phyloP scores from a whole-genome alignment of 2,329 filamentous ascomycete genomes.

The Aspergillus carbonarius region DNA sequence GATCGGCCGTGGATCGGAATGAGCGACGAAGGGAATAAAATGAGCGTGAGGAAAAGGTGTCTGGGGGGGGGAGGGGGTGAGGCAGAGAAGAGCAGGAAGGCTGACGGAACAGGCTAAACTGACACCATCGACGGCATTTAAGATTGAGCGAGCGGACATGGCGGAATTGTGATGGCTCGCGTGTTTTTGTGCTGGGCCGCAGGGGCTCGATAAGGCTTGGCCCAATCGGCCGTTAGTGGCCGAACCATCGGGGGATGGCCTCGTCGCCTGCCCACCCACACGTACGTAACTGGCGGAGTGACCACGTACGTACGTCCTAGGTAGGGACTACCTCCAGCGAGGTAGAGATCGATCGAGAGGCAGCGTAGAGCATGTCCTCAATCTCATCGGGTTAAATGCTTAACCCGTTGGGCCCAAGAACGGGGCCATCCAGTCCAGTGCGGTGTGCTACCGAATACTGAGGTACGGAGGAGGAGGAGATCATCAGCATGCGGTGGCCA shows the following conservation, averaged over 20 bases:
- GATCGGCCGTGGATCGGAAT: neutral
- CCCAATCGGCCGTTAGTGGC: neutral
- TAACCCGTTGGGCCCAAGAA: neutral
- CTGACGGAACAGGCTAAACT: neutral
- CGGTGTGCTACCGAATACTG: no score
- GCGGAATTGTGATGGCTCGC: neutral
- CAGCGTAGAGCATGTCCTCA: neutral
- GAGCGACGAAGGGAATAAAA: neutral
- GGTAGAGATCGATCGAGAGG: neutral
- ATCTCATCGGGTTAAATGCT: neutral
- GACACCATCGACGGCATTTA: conserved; percentile 4
- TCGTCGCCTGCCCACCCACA: neutral
- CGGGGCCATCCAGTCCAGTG: no score
- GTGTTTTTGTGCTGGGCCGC: neutral
- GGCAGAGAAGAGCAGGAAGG: neutral
- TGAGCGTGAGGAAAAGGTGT: neutral
- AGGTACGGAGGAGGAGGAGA: no score
- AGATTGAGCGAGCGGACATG: neutral
- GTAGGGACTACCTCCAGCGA: neutral
- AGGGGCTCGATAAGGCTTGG: neutral
- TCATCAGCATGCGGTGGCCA: neutral
- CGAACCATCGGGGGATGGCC: neutral
- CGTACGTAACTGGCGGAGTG: conserved; percentile 4
- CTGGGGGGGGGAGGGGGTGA: neutral
- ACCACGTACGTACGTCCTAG: neutral